Evolutionary conservation across 1,284 basidiomycete species (phyloP), one percentile per base, ranked within the genome.

Genomic region (Cutaneotrichosporon sp.): DNA sequence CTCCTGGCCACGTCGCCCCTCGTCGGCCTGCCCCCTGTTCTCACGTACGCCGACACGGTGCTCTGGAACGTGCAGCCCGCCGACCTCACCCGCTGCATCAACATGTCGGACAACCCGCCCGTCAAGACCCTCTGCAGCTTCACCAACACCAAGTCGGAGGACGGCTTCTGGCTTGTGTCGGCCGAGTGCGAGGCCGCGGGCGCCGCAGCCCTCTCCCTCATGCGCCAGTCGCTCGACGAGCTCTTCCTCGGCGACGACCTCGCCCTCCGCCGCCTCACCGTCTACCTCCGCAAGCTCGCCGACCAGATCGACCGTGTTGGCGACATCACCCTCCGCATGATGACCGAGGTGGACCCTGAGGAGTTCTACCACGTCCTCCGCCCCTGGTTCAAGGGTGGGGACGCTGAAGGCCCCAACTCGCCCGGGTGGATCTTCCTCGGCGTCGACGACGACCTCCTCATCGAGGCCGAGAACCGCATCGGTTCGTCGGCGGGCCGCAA

Each of bases 41-140:
- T 95, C 51, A 97, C 94, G 2, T 98, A 97, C 73, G 90, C 94
- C 13, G 94, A 95, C 75, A 90, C 89, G 31, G 94, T 97, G 2
- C 83, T 98, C 8, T 98, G 94, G 82, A 97, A 97, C 74, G 97
- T 81, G 9, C 81, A 85, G 20, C 69, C 77, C 58, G 79, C 87
- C 70, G 82, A 87, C 45, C 80, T 77, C 79, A 50, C 86, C 85
- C 54, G 75, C 29, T 61, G 70, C 85, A 62, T 85, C 84, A 64
- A 79, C 83, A 62, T 84, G 85, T 66, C 87, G 20, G 43, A 65
- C 50, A 81, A 81, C 67, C 83, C 64, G 71, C 85, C 63, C 76
- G 84, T 38, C 51, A 68, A 55, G 25, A 89, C 80, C 84, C 88
- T 81, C 82, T 82, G 56, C 71, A 87, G 70, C 0, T 97, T 97